Evolutionary conservation across 345 rosid genomes (phyloP), one percentile per base, ranked within the genome.

Genomic region (Orychophragmus violaceus): DNA sequence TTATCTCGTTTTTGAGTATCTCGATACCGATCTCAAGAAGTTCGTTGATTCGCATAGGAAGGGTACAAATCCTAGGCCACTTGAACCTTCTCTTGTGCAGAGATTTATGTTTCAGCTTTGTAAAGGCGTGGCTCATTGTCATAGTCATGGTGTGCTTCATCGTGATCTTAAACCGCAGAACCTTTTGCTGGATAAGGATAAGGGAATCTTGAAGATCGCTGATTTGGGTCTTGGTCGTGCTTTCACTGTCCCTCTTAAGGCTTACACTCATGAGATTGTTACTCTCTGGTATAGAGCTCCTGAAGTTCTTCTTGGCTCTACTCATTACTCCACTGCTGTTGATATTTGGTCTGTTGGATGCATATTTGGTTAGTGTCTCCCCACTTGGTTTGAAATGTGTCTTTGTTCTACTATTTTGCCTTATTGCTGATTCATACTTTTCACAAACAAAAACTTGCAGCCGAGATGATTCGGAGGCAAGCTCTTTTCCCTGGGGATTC

Each of bases 321-420:
- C 89, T 63, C 99, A 86, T 79, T 93, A 93, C 81, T 90, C 96
- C 39, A 93, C 96, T 52, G 96, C 87, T 0, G 97, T 90, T 57
- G 99, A 93, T 65, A 83, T 93, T 53, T 93, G 99, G 99, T 93
- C 99, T 10, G 97, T 93, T 68, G 99, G 99, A 25, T 93, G 97
- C 72, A 90, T 93, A 72, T 93, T 93, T 75, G 90, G 76, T 72
- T 4, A 44, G 75, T 54, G n/a, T 8, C 1, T 2, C 1, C 0
- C 23, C 8, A 2, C 9, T 60, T 9, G 1, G 44, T 50, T 59
- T 59, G 19, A 25, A 11, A 3, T 63, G n/a, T 22, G 36, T 44
- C 46, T 53, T 50, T 70, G 56, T 18, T 21, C 11, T 32, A 32
- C 24, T 17, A 12, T 21, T 61, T 57, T 16, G 6, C 5, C 6